Percentiles rank a stretch among this genome's conserved stretches.
Conservation (phyloP, 2,329 filamentous ascomycete species). For the Verticillium alfalfae region DNA sequence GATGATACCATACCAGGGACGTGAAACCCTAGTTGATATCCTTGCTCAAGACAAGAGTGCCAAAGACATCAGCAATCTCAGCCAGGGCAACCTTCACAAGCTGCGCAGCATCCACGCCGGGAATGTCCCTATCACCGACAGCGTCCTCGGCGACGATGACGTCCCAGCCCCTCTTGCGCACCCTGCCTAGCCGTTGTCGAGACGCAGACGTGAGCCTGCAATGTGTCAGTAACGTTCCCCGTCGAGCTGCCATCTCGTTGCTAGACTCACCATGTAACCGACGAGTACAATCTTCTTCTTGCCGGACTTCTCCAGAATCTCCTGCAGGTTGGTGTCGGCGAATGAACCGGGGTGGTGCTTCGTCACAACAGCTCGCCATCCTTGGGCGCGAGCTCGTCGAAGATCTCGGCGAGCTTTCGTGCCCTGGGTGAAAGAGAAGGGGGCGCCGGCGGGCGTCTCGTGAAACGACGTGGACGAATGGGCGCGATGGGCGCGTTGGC, state of each 20-base stretch:
- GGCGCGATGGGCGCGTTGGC: conserved; percentile 39
- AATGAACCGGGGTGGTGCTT: conserved; percentile 58
- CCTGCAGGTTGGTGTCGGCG: conserved; percentile 52
- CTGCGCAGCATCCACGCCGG: conserved; percentile 51
- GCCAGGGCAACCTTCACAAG: conserved; percentile 44
- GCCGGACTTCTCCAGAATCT: conserved; percentile 40
- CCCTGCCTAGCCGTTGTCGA: conserved; percentile 59
- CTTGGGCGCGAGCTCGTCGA: conserved; percentile 68
- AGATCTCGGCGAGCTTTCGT: conserved; percentile 91
- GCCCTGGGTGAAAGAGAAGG: conserved; percentile 61
- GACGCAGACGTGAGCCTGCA: conserved; percentile 60
- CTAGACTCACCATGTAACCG: conserved; percentile 47
- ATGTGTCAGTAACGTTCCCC: conserved; percentile 4
- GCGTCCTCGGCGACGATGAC: conserved; percentile 56
- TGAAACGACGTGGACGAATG: conserved; percentile 59
- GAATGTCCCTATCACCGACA: conserved; percentile 62
- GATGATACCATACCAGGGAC: too few relatives aligned
- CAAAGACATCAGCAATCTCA: conserved; percentile 60
- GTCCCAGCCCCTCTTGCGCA: conserved; percentile 58
- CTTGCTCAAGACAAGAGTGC: conserved; percentile 44
- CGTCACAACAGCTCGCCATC: conserved; percentile 64
- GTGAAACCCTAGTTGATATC: conserved; percentile 11
- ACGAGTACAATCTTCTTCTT: conserved; percentile 56
- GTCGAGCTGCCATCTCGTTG: conserved; percentile 13
- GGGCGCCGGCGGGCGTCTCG: conserved; percentile 52